A percentile compares a stretch with the other conserved stretches of the same genome.
phyloP scores from a whole-genome alignment of 2,329 filamentous ascomycete species.

The Fusarium pininemorale region DNA sequence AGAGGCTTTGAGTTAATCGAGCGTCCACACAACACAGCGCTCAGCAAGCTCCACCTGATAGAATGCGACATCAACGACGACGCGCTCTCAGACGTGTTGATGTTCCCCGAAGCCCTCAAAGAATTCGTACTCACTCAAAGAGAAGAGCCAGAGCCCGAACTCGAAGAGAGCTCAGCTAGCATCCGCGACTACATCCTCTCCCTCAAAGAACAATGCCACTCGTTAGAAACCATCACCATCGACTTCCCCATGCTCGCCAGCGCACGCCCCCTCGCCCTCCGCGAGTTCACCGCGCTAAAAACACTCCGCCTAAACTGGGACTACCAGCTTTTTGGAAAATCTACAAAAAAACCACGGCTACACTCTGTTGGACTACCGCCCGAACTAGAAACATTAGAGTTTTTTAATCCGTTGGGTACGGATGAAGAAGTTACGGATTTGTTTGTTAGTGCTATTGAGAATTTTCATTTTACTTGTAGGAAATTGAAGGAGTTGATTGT shows the following conservation, averaged over 20 bases:
- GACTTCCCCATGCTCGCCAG: constrained; percentile 54
- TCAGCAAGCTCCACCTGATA: constrained; percentile 56
- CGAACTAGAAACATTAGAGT: constrained; percentile 55
- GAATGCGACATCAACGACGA: constrained; percentile 62
- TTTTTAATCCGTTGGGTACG: constrained; percentile 56
- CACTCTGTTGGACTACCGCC: constrained; percentile 59
- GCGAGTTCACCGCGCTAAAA: constrained; percentile 54
- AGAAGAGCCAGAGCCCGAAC: constrained; percentile 50
- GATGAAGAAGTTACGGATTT: constrained; percentile 59
- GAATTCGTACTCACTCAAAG: constrained; percentile 60
- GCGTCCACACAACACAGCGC: constrained; percentile 56
- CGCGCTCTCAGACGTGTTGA: constrained; percentile 49
- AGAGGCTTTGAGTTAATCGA: constrained; percentile 59
- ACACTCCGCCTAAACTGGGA: constrained; percentile 57
- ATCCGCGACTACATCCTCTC: constrained; percentile 59
- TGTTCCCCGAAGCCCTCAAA: constrained; percentile 55
- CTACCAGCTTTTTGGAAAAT: constrained; percentile 58
- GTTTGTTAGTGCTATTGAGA: constrained; percentile 53
- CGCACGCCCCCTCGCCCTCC: constrained; percentile 53
- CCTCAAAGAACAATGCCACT: constrained; percentile 52
- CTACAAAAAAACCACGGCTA: constrained; percentile 55
- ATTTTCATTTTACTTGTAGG: constrained; percentile 48
- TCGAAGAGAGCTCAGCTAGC: constrained; percentile 59
- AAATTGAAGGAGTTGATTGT: constrained; percentile 52
- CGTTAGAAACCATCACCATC: constrained; percentile 56